Base-by-base conservation (phyloP, 495 filamentous ascomycete genomes). In the Tuber aestivum region DNA sequence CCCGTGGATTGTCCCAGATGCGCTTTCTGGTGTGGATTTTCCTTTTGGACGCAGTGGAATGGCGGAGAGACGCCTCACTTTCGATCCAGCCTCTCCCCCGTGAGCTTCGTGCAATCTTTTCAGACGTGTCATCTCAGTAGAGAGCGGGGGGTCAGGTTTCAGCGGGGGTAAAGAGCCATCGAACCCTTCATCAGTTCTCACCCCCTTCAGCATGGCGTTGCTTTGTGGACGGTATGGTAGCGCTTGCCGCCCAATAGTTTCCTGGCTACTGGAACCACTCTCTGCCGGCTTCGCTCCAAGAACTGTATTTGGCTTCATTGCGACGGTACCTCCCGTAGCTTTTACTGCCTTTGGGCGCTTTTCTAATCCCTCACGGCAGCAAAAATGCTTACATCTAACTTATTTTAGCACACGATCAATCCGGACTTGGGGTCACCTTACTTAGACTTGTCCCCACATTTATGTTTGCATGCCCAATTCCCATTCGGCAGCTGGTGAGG, bases 401-500 rank as follows among this genome's bases (percentile, higher is more conserved):
- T 37, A 10, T 8, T 21, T 80, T 84, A 76, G 86, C 87, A 32
- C 72, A 78, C 44, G 82, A 86, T 32, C 84, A 85, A 14, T 69
- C 69, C 68, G 7, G 37, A 23, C 21, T 50, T 16, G 61, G 32
- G 7, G 37, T 44, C 48, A 12, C 70, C 84, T 73, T 85, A 88
- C 83, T 85, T 89, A n/a, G 87, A 90, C 76, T 91, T 92, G 76
- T 92, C 88, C 48, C 90, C 93, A 82, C 93, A 99, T 48, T 84
- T 86, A 80, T 99, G 95, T 75, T 94, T 94, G 84, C 95, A 98
- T 68, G 87, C 87, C 91, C 92, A 97, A 80, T 89, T 95, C 1
- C 94, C 95, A 83, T 94, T 97, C 0, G 88, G 85, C 74, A 96
- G 88, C 77, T 86, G 88, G 18, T 85, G 78, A 2, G 90, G 87